A percentile compares a stretch with the other conserved stretches of the same genome.
Conservation (phyloP, 2,329 filamentous ascomycete genomes). For the Pyrenophora seminiperda region DNA sequence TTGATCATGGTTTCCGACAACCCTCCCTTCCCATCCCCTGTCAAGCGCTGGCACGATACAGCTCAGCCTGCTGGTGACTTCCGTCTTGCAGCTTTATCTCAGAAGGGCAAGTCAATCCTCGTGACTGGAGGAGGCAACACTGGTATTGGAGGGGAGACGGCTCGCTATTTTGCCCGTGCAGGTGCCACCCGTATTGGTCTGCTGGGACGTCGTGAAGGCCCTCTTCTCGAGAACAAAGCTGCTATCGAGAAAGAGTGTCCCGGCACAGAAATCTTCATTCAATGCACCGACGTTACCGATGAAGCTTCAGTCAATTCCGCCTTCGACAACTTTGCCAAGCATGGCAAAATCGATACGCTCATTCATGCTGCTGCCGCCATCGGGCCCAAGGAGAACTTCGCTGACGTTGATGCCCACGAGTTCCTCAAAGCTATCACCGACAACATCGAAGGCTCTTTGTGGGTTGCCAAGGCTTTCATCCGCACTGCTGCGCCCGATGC, state of each 20-base stretch:
- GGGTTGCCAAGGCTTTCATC: slow-evolving; percentile 28
- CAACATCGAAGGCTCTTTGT: slow-evolving; percentile 26
- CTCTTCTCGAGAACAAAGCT: slow-evolving; percentile 45
- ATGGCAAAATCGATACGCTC: slow-evolving; percentile 28
- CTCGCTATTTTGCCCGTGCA: slow-evolving; percentile 52
- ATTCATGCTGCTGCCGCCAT: slow-evolving; percentile 29
- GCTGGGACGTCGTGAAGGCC: slow-evolving; percentile 48
- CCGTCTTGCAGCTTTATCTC: slow-evolving; percentile 28
- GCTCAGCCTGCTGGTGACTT: slow-evolving; percentile 41
- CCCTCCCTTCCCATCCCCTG: slow-evolving; percentile 40
- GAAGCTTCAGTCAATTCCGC: slow-evolving; percentile 23
- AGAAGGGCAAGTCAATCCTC: slow-evolving; percentile 31
- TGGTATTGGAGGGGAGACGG: slow-evolving; percentile 55
- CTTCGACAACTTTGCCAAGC: slow-evolving; percentile 20
- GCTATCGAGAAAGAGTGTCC: slow-evolving; percentile 30
- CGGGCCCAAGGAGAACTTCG: slow-evolving; percentile 11
- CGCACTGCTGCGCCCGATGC: slow-evolving; percentile 19
- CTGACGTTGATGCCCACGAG: slow-evolving; percentile 4
- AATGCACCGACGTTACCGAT: slow-evolving; percentile 25
- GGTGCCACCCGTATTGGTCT: slow-evolving; percentile 53
- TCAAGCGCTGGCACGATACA: slow-evolving; percentile 21
- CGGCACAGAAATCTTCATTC: slow-evolving; percentile 14
- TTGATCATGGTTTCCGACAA: slow-evolving; percentile 1
- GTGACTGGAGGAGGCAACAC: slow-evolving; percentile 50
- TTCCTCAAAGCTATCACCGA: slow-evolving; percentile 18